Base-by-base conservation (phyloP, 2,329 filamentous ascomycete species). In the Fusarium sp. region DNA sequence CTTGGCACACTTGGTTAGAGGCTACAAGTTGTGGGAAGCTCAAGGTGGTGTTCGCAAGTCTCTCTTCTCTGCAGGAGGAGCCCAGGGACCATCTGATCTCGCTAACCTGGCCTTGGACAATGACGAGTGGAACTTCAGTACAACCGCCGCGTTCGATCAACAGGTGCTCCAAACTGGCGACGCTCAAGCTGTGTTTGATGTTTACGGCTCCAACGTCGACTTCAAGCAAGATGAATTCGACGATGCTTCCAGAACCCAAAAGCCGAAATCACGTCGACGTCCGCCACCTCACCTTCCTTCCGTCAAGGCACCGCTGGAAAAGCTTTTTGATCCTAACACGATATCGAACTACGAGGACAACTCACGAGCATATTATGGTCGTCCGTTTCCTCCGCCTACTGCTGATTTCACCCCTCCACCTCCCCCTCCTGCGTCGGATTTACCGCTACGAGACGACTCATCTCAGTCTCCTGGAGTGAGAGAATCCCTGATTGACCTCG, bases 21-120 rank as follows among this genome's bases (percentile, higher is more conserved):
- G 89, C 17, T 95, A 92, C 81, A 91, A 90, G 77, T 78, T 91
- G 25, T 95, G 93, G 93, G 93, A 95, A 79, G 87, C 90, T 12
- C 87, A 89, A 73, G 93, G 93, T 29, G 93, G 93, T 33, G 89
- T 89, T 72, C 88, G 93, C 49, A 89, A 88, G 70, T 92, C 90
- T 20, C 83, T 92, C 2, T 92, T 92, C 70, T 86, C 86, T 10
- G 81, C 85, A 5, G 87, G 87, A 27, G 90, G 90, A 64, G 90
- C 89, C 4, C 88, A 90, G 70, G 86, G 83, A 3, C 84, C 86
- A 17, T 81, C 81, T 3, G 84, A 86, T 31, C 75, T 85, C 22
- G 79, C 81, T 2, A 82, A 84, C 5, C 83, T 83, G 4, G 83
- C 83, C 1, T 75, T 87, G 66, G 84, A 85, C 20, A 86, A 86